phyloP scores from a whole-genome alignment of 1,284 basidiomycete species.

The Ceratobasidium sp. region DNA sequence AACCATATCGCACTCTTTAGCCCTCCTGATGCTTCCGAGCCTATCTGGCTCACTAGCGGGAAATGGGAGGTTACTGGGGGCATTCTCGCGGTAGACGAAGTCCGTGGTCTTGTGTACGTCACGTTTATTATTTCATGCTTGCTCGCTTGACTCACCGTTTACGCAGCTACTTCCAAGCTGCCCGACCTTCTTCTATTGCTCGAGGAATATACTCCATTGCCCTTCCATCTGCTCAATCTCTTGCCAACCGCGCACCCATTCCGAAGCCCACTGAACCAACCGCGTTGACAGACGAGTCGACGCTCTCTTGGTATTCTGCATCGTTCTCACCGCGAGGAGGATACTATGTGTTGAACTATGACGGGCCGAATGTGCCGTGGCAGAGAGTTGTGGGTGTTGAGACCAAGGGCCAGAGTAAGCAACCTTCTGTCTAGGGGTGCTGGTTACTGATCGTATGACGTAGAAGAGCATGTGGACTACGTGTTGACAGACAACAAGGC shows the following conservation, averaged over 20 bases:
- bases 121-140: conserved; percentile 12
- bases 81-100: conserved; percentile 77
- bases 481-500: conserved; percentile 77
- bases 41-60: conserved; percentile 85
- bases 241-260: conserved; percentile 45
- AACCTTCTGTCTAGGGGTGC: not conserved
- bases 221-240: conserved; percentile 60
- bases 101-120: conserved; percentile 76
- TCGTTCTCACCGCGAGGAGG: conserved; percentile 85
- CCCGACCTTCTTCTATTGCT: conserved; percentile 82
- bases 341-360: conserved; percentile 84
- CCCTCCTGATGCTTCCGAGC: conserved; percentile 72
- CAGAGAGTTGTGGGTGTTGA: conserved; percentile 78
- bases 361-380: conserved; percentile 87
- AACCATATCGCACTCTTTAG: conserved; percentile 91
- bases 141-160: not conserved
- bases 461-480: conserved; percentile 67
- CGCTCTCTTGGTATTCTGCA: conserved; percentile 71
- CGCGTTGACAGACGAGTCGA: conserved; percentile 72
- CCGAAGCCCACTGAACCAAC: conserved; percentile 58
- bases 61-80: conserved; percentile 87
- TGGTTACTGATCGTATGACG: not conserved
- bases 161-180: conserved; percentile 85
- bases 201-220: conserved; percentile 84
- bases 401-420: conserved; percentile 63